Conservation (phyloP, 768 basidiomycete genomes). For the Trametes sanguinea region DNA sequence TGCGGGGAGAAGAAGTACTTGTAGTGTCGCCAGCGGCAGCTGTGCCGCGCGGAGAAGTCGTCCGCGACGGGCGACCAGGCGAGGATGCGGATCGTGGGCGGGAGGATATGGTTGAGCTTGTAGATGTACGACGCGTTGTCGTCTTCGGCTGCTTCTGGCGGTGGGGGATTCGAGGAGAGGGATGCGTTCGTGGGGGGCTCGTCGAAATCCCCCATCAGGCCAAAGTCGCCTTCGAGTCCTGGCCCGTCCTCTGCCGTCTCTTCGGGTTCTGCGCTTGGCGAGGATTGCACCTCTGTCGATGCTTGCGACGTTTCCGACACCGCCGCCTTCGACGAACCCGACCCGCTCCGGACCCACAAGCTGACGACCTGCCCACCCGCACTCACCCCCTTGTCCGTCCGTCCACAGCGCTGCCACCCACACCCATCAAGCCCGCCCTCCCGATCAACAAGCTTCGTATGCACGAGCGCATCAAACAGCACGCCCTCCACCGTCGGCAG, state of each 20-base stretch:
- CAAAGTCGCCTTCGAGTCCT: slow-evolving; percentile 42
- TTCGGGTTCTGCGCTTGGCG: not conserved
- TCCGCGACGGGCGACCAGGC: slow-evolving; percentile 90
- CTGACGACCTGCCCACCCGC: slow-evolving; percentile 92
- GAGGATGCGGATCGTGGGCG: slow-evolving; percentile 83
- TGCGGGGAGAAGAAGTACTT: slow-evolving; percentile 90
- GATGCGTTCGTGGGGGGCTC: slow-evolving; percentile 30
- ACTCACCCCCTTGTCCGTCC: slow-evolving; percentile 95
- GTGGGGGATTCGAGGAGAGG: slow-evolving; percentile 12
- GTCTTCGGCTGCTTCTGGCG: not conserved
- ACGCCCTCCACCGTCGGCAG: slow-evolving; percentile 91
- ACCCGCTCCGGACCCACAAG: slow-evolving; percentile 82
- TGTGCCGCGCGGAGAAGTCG: slow-evolving; percentile 85
- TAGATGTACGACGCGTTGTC: slow-evolving; percentile 74
- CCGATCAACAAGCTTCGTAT: slow-evolving; percentile 75
- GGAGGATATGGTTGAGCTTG: slow-evolving; percentile 85
- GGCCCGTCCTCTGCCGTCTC: slow-evolving; percentile 22
- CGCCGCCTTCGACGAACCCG: slow-evolving; percentile 30
- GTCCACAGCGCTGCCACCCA: slow-evolving; percentile 87
- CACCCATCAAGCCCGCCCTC: slow-evolving; percentile 79
- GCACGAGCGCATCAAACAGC: slow-evolving; percentile 76
- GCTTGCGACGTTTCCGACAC: slow-evolving; percentile 21
- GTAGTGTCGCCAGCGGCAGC: slow-evolving; percentile 88
- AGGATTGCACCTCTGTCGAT: not conserved
- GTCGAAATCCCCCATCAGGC: slow-evolving; percentile 38